Evolutionary conservation across 2,329 filamentous ascomycete genomes (phyloP), one percentile per base, ranked within the genome.

Genomic region (Phaeosphaeria sp.): DNA sequence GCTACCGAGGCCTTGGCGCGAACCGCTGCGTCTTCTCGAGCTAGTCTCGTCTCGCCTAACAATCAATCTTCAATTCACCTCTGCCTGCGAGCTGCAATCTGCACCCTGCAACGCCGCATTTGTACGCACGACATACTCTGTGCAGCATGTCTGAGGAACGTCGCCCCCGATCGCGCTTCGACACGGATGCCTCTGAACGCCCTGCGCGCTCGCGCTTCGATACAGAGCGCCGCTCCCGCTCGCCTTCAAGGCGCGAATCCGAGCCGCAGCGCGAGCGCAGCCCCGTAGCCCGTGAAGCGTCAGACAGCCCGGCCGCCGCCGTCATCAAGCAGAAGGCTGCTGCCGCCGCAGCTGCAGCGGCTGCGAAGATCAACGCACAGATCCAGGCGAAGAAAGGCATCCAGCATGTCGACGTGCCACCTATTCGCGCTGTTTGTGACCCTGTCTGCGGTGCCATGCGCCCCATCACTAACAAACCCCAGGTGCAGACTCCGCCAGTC

Each of bases 101-200:
- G 43, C 30, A 24, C 8, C 51, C 18, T 15, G 20, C 30, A 47
- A 39, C 36, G 17, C 36, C 36, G 36, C 36, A 39, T n/a, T 39
- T 15, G 36, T n/a, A 39, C n/a, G n/a, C 36, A 36, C 30, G 8
- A 18, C 27, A 24, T 21, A 25, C 24, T 8, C 39, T 40, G 27
- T 18, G 24, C 40, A 52, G 21, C 42, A 93, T 96, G 92, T 87
- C 91, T 66, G 92, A 95, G 71, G 84, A 89, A 63, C 91, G 93
- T 67, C 86, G 89, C 59, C 96, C 96, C 83, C 90, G 93, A 61
- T 97, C 93, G 73, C 92, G 94, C 77, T 97, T 98, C 79, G 94
- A 98, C 76, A 92, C 96, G 78, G 95, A 89, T 47, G 92, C 95
- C 73, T 87, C 90, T 56, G 89, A 89, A 72, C 77, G 78, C 61